Percentiles rank a stretch among this genome's conserved stretches.
Conservation (phyloP, 306 rosid species). For the Dalbergia cochinchinensis region DNA sequence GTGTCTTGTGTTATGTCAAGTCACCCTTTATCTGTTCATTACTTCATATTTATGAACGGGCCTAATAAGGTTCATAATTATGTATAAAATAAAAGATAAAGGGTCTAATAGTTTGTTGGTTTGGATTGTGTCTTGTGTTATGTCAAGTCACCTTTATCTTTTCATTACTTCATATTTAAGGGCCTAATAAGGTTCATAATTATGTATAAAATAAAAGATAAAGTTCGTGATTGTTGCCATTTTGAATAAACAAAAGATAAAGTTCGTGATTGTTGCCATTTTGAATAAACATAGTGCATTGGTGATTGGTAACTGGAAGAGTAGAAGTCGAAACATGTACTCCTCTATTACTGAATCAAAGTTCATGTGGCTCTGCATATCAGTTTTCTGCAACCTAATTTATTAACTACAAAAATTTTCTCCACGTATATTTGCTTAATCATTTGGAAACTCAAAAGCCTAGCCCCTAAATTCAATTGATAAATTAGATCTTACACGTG, state of each 20-base stretch:
- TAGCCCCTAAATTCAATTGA: neutral
- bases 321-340: neutral
- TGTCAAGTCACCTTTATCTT: too few relatives aligned
- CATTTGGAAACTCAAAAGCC: neutral
- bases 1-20: conserved; percentile 17
- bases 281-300: conserved; percentile 1
- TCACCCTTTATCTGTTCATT: neutral
- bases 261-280: conserved; percentile 18
- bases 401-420: too few relatives aligned
- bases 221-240: too few relatives aligned
- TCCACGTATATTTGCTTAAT: neutral
- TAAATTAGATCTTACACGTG: neutral
- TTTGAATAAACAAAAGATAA: too few relatives aligned
- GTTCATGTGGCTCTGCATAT: neutral
- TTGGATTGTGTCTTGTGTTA: too few relatives aligned
- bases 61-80: conserved; percentile 15
- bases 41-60: neutral
- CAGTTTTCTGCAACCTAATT: neutral
- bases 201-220: too few relatives aligned
- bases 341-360: too few relatives aligned
- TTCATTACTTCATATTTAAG: too few relatives aligned
- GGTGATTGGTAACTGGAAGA: neutral
- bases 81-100: neutral
- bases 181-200: too few relatives aligned
- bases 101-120: too few relatives aligned